Evolutionary conservation across 2,329 filamentous ascomycete genomes (phyloP).

Genomic region (Diaporthe batatas): DNA sequence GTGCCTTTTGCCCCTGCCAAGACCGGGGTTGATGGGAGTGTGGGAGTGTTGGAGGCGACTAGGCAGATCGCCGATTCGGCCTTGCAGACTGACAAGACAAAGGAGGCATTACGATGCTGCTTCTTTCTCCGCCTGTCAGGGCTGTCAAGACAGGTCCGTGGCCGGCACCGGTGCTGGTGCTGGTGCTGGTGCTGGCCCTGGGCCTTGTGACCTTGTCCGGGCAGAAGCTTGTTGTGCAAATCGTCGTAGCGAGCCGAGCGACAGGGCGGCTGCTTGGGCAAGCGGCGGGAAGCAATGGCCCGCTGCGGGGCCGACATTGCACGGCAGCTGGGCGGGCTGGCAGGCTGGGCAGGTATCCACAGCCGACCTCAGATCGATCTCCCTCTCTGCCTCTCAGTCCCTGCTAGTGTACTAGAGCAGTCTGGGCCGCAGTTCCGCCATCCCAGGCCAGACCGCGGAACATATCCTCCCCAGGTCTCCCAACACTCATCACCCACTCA

Average conservation of each 20-base stretch:
- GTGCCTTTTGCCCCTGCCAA: slow-evolving; percentile 16
- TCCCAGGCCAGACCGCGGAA: slow-evolving; percentile 14
- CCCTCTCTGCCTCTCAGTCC: too few species aligned
- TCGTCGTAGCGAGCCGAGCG: slow-evolving; percentile 25
- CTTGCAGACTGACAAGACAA: too few species aligned
- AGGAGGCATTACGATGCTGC: too few species aligned
- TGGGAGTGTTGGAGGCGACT: background rate
- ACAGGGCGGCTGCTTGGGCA: slow-evolving; percentile 17
- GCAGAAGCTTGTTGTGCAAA: background rate
- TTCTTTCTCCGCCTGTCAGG: background rate
- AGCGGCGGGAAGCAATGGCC: slow-evolving; percentile 24
- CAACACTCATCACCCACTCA: too few species aligned
- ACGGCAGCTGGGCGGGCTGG: too few species aligned
- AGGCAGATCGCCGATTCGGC: slow-evolving; percentile 16
- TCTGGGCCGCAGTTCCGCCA: slow-evolving; percentile 10
- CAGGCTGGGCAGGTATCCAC: too few species aligned
- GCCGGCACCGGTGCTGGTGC: background rate
- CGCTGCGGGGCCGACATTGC: slow-evolving; percentile 1
- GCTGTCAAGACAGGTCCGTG: background rate
- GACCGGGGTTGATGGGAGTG: slow-evolving; percentile 1
- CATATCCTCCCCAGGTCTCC: background rate
- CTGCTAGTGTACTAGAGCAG: too few species aligned
- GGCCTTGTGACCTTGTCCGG: too few species aligned
- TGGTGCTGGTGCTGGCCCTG: slow-evolving; percentile 8
- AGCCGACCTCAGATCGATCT: too few species aligned